Evolutionary conservation across 768 basidiomycete genomes (phyloP).

Genomic region (Boletus insuetus): DNA sequence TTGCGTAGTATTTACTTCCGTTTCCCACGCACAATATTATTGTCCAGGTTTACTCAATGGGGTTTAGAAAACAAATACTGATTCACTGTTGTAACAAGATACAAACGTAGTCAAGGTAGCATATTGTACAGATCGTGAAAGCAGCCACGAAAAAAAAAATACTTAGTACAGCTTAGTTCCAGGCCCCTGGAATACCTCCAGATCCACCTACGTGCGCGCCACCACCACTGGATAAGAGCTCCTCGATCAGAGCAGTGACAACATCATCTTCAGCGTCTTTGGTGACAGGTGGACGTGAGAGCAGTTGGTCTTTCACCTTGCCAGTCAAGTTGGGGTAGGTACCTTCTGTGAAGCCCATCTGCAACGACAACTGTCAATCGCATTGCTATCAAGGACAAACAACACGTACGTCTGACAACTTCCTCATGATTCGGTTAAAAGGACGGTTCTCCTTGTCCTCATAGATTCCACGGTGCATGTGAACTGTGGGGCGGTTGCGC

Average conservation of each 20-base stretch:
- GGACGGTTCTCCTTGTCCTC: constrained; percentile 37
- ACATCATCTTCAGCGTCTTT: constrained; percentile 66
- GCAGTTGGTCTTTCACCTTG: constrained; percentile 52
- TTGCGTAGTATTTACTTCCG: too few species aligned
- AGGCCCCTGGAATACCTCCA: constrained; percentile 43
- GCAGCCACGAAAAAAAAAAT: not conserved
- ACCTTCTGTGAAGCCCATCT: constrained; percentile 76
- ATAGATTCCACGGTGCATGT: constrained; percentile 22
- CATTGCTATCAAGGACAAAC: constrained; percentile 1
- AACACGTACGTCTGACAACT: constrained; percentile 60
- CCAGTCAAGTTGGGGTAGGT: constrained; percentile 50
- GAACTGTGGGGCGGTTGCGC: constrained; percentile 33
- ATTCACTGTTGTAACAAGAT: too few species aligned
- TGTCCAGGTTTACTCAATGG: too few species aligned
- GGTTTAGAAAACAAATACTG: too few species aligned
- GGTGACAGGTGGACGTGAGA: constrained; percentile 35
- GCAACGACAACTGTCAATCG: constrained; percentile 3
- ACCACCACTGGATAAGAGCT: constrained; percentile 45
- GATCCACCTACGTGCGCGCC: constrained; percentile 38
- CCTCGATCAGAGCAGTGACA: constrained; percentile 60
- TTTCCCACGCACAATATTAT: too few species aligned
- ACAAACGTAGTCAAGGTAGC: too few species aligned
- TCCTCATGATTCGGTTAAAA: constrained; percentile 49
- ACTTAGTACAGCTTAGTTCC: constrained; percentile 37
- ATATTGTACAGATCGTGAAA: too few species aligned